Base-by-base conservation (phyloP, 192 early-diverging fungal species). In the Backusella parvicylindrica region DNA sequence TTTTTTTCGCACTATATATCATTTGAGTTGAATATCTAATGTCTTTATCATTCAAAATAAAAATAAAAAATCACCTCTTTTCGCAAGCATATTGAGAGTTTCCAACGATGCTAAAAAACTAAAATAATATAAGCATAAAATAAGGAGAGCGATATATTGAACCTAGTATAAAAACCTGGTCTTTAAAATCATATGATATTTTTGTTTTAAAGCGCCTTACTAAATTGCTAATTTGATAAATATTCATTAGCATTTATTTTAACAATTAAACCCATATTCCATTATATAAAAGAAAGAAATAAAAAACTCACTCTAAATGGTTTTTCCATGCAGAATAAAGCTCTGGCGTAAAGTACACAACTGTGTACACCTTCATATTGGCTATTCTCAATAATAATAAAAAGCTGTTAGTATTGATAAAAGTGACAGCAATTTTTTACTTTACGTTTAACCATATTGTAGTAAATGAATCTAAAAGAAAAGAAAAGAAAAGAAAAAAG, bases 101-200 rank as follows among this genome's bases (percentile, higher is more conserved):
- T 5, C 74, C 74, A 53, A 28, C 31, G 2, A 75, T 75, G 18
- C 37, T 21, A 47, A 75, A 69, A 37, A 21, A 75, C 68, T 75
- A 32, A 33, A 36, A n/a, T 30, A 21, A 21, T 47, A 5, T 47
- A 68, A 12, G 36, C 5, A 33, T 68, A 3, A 28, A 74, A 26
- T 6, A 21, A 36, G 50, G 36, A 56, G 26, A 31, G n/a, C 3
- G 6, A 26, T 41, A 13, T 43, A 36, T 36, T 72, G 33, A 16
- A 23, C 11, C 21, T 31, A 31, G 2, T 71, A 1, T 40, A 37
- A 65, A 74, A 65, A 74, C 73, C 64, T 74, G 73, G 8, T 63
- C 21, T 21, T 28, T 23, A 41, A 65, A 66, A 9, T 66, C 73
- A 66, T 65, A 74, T 28, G 64, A 11, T 30, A 66, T 74, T 6